phyloP scores from a whole-genome alignment of 2,329 filamentous ascomycete species.

The Penicillium rolfsii region DNA sequence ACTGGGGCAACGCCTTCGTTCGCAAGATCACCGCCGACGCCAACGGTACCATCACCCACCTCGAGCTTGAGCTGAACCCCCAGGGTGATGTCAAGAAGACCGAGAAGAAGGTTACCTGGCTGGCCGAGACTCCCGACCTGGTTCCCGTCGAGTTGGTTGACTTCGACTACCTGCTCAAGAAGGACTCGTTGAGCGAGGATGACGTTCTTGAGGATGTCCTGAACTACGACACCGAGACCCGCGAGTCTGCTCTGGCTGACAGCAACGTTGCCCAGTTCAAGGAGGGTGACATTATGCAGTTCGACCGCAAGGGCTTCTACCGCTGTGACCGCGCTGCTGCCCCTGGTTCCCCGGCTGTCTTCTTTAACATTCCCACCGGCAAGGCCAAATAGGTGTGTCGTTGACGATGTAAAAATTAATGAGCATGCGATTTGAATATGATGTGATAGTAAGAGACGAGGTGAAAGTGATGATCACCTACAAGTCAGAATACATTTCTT shows the following conservation, averaged over 20 bases:
- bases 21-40: constrained; percentile 53
- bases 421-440: background rate
- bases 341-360: constrained; percentile 63
- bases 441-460: background rate
- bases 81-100: constrained; percentile 93
- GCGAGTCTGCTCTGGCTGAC: constrained; percentile 76
- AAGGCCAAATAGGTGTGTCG: constrained; percentile 48
- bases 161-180: constrained; percentile 93
- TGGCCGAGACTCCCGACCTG: constrained; percentile 76
- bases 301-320: constrained; percentile 92
- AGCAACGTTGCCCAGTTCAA: constrained; percentile 77
- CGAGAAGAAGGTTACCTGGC: constrained; percentile 95
- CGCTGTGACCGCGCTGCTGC: constrained; percentile 71
- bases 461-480: background rate
- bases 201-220: constrained; percentile 84
- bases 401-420: background rate
- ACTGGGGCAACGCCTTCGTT: constrained; percentile 73
- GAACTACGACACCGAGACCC: constrained; percentile 73
- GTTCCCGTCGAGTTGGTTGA: constrained; percentile 85
- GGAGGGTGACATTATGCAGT: constrained; percentile 89
- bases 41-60: constrained; percentile 63
- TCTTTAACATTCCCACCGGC: constrained; percentile 72
- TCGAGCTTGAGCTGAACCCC: constrained; percentile 86
- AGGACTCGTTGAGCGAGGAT: constrained; percentile 89
- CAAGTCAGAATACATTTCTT: background rate